Percentiles rank a stretch among this genome's conserved stretches.
phyloP scores from a whole-genome alignment of 345 rosid genomes.

The Eucalyptus cladocalyx region DNA sequence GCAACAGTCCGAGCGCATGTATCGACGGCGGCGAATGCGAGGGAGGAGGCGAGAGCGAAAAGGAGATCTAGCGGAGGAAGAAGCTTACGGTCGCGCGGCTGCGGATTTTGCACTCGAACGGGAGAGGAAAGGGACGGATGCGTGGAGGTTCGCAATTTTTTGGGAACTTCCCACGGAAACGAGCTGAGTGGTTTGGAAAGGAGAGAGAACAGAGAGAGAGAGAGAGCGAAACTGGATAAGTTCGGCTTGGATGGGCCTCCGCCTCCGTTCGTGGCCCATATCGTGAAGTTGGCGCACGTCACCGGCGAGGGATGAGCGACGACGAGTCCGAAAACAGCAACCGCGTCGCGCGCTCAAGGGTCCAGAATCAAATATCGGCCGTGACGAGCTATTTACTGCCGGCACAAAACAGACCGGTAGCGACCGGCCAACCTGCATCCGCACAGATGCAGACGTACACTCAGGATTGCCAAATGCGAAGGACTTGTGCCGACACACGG shows the following conservation, averaged over 20 bases:
- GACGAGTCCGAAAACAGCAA: fast-evolving
- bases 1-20: background rate
- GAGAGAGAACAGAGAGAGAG: background rate
- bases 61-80: background rate
- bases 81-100: background rate
- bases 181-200: background rate
- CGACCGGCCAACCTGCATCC: background rate
- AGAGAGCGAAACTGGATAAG: background rate
- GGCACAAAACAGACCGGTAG: background rate
- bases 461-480: background rate
- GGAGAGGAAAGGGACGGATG: background rate
- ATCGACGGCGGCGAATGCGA: background rate
- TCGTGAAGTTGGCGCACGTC: background rate
- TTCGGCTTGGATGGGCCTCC: background rate
- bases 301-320: background rate
- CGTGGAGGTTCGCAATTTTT: background rate
- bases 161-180: background rate
- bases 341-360: background rate
- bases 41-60: background rate
- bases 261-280: background rate
- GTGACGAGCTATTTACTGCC: background rate
- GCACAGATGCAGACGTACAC: background rate
- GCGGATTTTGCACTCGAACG: background rate
- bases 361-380: background rate
- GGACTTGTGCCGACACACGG: background rate